A percentile compares a stretch with the other conserved stretches of the same genome.
Conservation (phyloP, 495 filamentous ascomycete genomes). For the Lepraria neglecta region DNA sequence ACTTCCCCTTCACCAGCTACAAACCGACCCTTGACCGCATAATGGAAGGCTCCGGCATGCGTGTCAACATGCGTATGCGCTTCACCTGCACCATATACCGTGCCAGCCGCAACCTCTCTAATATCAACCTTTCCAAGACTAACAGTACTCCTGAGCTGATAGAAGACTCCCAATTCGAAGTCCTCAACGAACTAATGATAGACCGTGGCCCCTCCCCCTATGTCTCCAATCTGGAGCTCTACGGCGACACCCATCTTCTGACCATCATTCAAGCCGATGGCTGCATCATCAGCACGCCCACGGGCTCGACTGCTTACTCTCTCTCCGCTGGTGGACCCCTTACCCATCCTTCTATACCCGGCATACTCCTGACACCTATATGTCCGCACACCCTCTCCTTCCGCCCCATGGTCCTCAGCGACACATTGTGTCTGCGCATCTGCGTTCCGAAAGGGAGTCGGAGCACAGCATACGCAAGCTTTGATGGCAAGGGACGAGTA, state of each 20-base stretch:
- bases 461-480: conserved; percentile 88
- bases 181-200: conserved; percentile 95
- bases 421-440: conserved; percentile 83
- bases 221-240: conserved; percentile 90
- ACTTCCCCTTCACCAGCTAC: conserved; percentile 80
- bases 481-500: conserved; percentile 91
- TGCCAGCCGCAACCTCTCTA: conserved; percentile 26
- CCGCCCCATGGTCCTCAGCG: conserved; percentile 97
- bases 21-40: conserved; percentile 72
- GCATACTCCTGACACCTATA: conserved; percentile 94
- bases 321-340: conserved; percentile 92
- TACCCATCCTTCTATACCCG: conserved; percentile 93
- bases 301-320: conserved; percentile 89
- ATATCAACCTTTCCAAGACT: conserved; percentile 25
- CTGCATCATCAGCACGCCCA: conserved; percentile 94
- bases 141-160: conserved; percentile 45
- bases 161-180: conserved; percentile 83
- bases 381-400: conserved; percentile 96
- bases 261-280: conserved; percentile 95
- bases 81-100: conserved; percentile 95
- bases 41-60: conserved; percentile 90
- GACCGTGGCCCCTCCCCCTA: conserved; percentile 96
- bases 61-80: conserved; percentile 91
- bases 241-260: conserved; percentile 85
- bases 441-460: conserved; percentile 77